Evolutionary conservation across 257 asterid species (phyloP), one percentile per base, ranked within the genome.

Genomic region (Gardenia jasminoides): DNA sequence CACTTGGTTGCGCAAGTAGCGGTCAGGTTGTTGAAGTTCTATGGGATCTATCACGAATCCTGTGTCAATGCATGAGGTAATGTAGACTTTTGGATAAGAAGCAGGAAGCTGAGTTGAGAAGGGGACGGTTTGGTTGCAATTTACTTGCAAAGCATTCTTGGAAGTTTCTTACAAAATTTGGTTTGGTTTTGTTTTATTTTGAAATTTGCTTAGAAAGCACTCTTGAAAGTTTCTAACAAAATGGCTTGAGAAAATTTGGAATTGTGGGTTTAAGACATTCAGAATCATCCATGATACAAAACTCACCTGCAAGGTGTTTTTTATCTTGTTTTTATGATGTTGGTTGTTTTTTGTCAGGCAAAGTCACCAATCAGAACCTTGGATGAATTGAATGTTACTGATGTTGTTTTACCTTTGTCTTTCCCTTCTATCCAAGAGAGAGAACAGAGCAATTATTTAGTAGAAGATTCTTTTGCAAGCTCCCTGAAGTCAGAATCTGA

Each of bases 381-480:
- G 87, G 98, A 95, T 11, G 98, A 92, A 88, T 84, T 95, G 78
- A 88, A n/a, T n/a, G n/a, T n/a, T n/a, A n/a, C n/a, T n/a, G n/a
- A n/a, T n/a, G n/a, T n/a, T n/a, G n/a, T n/a, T n/a, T n/a, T n/a
- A n/a, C n/a, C n/a, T n/a, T n/a, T n/a, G n/a, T n/a, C n/a, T n/a
- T n/a, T n/a, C n/a, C n/a, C n/a, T n/a, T n/a, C n/a, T n/a, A n/a
- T n/a, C n/a, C n/a, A n/a, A n/a, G n/a, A n/a, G n/a, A n/a, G n/a
- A n/a, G n/a, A n/a, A n/a, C n/a, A n/a, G n/a, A n/a, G n/a, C n/a
- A n/a, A n/a, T n/a, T n/a, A n/a, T n/a, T n/a, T n/a, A n/a, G n/a
- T n/a, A n/a, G n/a, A n/a, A n/a, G n/a, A n/a, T n/a, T n/a, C n/a
- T n/a, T n/a, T n/a, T n/a, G n/a, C n/a, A n/a, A n/a, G n/a, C n/a